Evolutionary conservation across 768 basidiomycete genomes (phyloP), one percentile per base, ranked within the genome.

Genomic region (Lactifluus pinguis): DNA sequence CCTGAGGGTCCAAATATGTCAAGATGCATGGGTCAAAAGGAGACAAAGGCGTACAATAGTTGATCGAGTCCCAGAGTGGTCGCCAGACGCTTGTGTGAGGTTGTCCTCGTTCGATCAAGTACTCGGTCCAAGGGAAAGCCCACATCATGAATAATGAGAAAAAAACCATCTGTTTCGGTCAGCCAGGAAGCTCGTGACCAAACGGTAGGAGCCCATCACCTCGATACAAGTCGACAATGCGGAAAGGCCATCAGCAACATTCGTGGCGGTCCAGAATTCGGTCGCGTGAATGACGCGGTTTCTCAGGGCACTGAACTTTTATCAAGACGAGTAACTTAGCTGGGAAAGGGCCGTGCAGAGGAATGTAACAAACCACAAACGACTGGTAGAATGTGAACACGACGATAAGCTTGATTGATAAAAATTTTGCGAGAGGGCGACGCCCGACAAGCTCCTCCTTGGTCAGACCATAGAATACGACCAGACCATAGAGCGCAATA

Each of bases 371-470:
- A 67, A 87, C 85, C 53, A 90, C 72, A 67, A 92, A 87, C 1
- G 80, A 77, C 68, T 94, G 93, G 71, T 94, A 95, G 72, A 90
- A 94, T 0, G 91, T 92, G 70, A 88, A 84, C 82, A 92, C 84
- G 48, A 92, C 87, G 51, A 92, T 87, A 34, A 89, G 74, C 72
- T 95, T 95, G 76, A 95, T 93, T 3, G 83, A 75, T 62, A 95
- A 69, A 71, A 95, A 95, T 75, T 95, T 95, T 29, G 86, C 82
- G 32, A 94, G 74, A 30, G 92, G 94, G 30, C 86, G 79, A 17
- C 83, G 79, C 38, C 86, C 89, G 57, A 68, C 74, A n/a, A 95
- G 80, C 66, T 94, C 92, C 17, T 88, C 84, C 60, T 84, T 81
- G 52, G 84, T 90, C 48, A 95, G 76, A 21, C 81, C 85, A 69